Percentiles rank a stretch among this genome's conserved stretches.
These are phyloP conservation scores for Inga leiocalycina DNA, from an alignment of 306 rosid species.

Conservation along the genomic window DNA sequence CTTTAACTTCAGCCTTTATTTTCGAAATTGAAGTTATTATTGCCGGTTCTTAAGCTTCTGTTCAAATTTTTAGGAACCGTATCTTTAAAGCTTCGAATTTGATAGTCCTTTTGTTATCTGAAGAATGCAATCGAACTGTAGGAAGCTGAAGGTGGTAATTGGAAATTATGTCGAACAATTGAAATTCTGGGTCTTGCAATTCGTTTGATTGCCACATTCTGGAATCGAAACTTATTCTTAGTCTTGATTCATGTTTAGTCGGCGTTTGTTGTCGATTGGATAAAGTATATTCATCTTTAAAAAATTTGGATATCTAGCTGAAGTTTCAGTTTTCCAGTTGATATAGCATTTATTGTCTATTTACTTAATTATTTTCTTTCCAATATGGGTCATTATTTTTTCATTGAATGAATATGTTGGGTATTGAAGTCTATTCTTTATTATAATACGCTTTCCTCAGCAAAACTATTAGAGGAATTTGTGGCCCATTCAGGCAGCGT, in stretches of 20 bases:
- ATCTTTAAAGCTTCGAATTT: neutral
- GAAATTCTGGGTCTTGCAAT: neutral
- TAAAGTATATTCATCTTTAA: neutral
- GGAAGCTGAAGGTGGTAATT: neutral
- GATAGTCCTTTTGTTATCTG: conserved; percentile 14
- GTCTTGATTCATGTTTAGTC: neutral
- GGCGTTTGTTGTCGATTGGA: neutral
- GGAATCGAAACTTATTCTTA: neutral
- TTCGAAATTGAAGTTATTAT: neutral
- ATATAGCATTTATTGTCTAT: neutral
- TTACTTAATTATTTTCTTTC: neutral
- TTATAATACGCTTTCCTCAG: conserved; percentile 50
- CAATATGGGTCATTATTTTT: neutral
- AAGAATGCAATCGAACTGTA: conserved; percentile 11
- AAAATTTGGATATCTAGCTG: neutral
- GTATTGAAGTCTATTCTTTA: neutral
- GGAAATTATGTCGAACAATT: neutral
- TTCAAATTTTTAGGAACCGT: neutral
- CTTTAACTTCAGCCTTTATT: neutral
- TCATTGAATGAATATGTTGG: neutral
- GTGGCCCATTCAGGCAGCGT: conserved; percentile 82
- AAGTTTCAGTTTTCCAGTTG: neutral
- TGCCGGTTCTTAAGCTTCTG: conserved; percentile 3
- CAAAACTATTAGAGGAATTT: conserved; percentile 74
- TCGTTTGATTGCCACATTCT: conserved; percentile 25